A percentile compares a stretch with the other conserved stretches of the same genome.
Evolutionary conservation across 148 eudicot species (phyloP).

Genomic region (Simmondsia chinensis): DNA sequence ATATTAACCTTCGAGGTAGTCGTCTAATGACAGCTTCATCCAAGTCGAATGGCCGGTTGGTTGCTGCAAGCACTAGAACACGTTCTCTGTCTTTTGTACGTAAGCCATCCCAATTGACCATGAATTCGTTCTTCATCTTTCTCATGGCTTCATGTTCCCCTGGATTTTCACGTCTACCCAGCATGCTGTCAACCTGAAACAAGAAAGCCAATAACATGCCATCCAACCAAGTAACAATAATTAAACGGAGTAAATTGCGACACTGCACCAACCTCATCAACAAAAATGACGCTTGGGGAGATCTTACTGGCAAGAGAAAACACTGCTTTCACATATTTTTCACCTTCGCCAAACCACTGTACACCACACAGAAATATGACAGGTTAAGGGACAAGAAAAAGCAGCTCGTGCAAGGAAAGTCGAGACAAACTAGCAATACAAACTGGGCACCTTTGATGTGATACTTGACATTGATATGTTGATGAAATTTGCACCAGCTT

Average conservation of each 20-base stretch:
- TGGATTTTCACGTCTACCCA: slow-evolving; percentile 95
- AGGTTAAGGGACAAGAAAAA: background rate
- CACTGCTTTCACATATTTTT: slow-evolving; percentile 95
- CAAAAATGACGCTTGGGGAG: slow-evolving; percentile 90
- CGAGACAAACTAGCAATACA: background rate
- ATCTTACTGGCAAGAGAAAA: slow-evolving; percentile 92
- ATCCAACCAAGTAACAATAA: background rate
- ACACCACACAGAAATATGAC: slow-evolving; percentile 6
- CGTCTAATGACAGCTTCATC: slow-evolving; percentile 97
- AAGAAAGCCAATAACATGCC: background rate
- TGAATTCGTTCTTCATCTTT: slow-evolving; percentile 96
- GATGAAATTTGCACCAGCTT: slow-evolving; percentile 97
- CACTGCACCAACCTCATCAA: slow-evolving; percentile 71
- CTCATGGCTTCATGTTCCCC: slow-evolving; percentile 99
- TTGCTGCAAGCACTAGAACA: slow-evolving; percentile 85
- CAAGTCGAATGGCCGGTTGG: slow-evolving; percentile 93
- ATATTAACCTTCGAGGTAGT: slow-evolving; percentile 70
- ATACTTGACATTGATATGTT: slow-evolving; percentile 97
- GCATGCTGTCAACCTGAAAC: slow-evolving; percentile 86
- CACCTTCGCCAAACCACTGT: slow-evolving; percentile 99
- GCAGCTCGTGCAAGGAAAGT: background rate
- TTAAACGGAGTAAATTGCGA: background rate
- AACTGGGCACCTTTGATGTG: slow-evolving; percentile 65
- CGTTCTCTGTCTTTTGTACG: slow-evolving; percentile 96
- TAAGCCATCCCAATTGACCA: slow-evolving; percentile 97